Percentiles rank a stretch among this genome's conserved stretches.
Conservation (phyloP, 768 basidiomycete genomes). For the Suillus paluster region DNA sequence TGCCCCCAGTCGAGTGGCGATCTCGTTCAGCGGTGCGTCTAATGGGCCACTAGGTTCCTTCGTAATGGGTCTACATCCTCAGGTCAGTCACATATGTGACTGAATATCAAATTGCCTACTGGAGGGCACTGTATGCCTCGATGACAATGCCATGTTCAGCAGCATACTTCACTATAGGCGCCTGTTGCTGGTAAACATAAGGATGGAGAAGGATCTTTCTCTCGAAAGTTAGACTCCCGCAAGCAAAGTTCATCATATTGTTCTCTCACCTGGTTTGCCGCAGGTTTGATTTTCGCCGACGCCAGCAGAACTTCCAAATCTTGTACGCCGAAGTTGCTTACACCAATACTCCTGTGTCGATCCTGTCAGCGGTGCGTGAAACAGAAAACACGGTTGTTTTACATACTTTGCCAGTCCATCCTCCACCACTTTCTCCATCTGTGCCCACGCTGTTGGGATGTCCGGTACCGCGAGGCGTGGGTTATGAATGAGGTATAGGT, state of each 20-base stretch:
- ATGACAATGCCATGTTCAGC: conserved; percentile 62
- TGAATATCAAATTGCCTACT: conserved; percentile 40
- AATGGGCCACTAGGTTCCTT: conserved; percentile 63
- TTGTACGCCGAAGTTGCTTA: conserved; percentile 66
- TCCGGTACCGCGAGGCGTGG: conserved; percentile 59
- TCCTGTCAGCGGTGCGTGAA: background rate
- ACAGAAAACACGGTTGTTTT: conserved; percentile 8
- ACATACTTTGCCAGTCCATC: conserved; percentile 60
- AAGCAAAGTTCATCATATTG: background rate
- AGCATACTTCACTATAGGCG: conserved; percentile 60
- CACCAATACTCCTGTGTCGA: conserved; percentile 63
- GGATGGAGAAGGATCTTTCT: conserved; percentile 71
- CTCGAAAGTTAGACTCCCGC: conserved; percentile 3
- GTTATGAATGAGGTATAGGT: conserved; percentile 72
- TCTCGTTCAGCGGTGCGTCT: conserved; percentile 58
- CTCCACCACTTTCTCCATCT: conserved; percentile 62
- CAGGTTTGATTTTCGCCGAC: conserved; percentile 66
- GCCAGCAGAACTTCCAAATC: conserved; percentile 59
- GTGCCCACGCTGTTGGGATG: conserved; percentile 63
- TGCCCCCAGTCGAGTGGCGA: conserved; percentile 54
- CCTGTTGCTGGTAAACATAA: conserved; percentile 62
- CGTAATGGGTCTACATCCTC: conserved; percentile 57
- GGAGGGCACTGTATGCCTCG: conserved; percentile 74
- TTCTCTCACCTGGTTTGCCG: conserved; percentile 64
- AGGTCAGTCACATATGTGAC: conserved; percentile 3